phyloP scores from a whole-genome alignment of 2,329 filamentous ascomycete genomes.

The Intubia oerlemansii region DNA sequence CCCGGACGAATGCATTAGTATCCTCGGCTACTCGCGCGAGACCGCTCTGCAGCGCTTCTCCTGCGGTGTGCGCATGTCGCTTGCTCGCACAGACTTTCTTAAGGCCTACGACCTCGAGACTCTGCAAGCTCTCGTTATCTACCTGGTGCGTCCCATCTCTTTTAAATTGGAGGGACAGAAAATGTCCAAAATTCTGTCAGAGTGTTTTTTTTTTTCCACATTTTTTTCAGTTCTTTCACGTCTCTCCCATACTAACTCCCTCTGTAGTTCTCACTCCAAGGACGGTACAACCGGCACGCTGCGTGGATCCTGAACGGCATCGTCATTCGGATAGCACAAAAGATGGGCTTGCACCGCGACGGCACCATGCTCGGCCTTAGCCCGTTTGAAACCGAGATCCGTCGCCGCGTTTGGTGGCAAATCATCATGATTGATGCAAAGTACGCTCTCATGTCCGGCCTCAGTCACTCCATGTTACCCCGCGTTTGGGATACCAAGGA shows the following conservation, averaged over 20 bases:
- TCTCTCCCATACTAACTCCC: conserved; percentile 17
- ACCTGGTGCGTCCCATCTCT: conserved; percentile 23
- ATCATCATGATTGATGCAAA: conserved; percentile 36
- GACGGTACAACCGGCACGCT: conserved; percentile 35
- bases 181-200: too few species aligned
- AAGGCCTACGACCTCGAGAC: conserved; percentile 34
- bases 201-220: too few species aligned
- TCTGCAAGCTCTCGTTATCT: conserved; percentile 36
- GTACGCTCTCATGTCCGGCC: conserved; percentile 33
- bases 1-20: conserved; percentile 30
- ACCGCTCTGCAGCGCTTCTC: conserved; percentile 29
- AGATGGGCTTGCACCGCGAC: conserved; percentile 45
- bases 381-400: conserved; percentile 45
- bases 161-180: background rate
- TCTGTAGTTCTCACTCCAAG: conserved; percentile 34
- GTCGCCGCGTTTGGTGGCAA: conserved; percentile 46
- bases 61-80: conserved; percentile 24
- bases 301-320: conserved; percentile 39
- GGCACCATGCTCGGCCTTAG: conserved; percentile 31
- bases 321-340: conserved; percentile 40
- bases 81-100: conserved; percentile 33
- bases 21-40: conserved; percentile 26
- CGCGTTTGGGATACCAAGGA: conserved; percentile 33
- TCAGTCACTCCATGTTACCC: conserved; percentile 28
- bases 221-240: background rate